Percentiles rank a stretch among this genome's conserved stretches.
These are phyloP conservation scores for Diaporthe vexans DNA, from an alignment of 2,329 filamentous ascomycete genomes.

Conservation along the genomic window DNA sequence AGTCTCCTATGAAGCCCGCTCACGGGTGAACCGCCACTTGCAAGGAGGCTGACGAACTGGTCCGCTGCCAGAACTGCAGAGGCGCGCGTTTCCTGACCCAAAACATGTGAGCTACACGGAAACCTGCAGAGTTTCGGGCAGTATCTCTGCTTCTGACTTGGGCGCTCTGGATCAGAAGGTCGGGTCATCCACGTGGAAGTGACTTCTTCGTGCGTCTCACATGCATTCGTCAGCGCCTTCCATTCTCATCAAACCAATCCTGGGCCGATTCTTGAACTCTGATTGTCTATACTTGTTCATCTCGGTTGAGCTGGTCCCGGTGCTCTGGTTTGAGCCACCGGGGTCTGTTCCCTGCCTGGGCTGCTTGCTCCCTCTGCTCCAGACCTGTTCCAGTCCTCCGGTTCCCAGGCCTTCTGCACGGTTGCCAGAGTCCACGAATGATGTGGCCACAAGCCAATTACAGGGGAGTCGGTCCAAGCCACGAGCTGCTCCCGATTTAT, in stretches of 20 bases:
- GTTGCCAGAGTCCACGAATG: slow-evolving; percentile 2
- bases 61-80: neutral
- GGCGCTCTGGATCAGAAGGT: too few relatives aligned
- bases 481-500: neutral
- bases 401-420: too few relatives aligned
- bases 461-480: neutral
- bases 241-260: neutral
- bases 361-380: neutral
- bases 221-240: slow-evolving; percentile 6
- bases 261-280: neutral
- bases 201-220: neutral
- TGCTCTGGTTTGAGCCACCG: slow-evolving; percentile 10
- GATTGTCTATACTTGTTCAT: neutral
- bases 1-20: neutral
- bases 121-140: neutral
- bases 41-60: neutral
- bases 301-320: slow-evolving; percentile 14
- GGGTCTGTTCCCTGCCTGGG: neutral
- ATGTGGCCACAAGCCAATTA: neutral
- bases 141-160: neutral
- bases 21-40: neutral
- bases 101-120: neutral
- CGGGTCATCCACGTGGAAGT: neutral
- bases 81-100: slow-evolving; percentile 1
- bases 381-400: neutral